Percentiles rank a stretch among this genome's conserved stretches.
phyloP scores from a whole-genome alignment of 768 basidiomycete species.

The Xerocomellus chrysenteron region DNA sequence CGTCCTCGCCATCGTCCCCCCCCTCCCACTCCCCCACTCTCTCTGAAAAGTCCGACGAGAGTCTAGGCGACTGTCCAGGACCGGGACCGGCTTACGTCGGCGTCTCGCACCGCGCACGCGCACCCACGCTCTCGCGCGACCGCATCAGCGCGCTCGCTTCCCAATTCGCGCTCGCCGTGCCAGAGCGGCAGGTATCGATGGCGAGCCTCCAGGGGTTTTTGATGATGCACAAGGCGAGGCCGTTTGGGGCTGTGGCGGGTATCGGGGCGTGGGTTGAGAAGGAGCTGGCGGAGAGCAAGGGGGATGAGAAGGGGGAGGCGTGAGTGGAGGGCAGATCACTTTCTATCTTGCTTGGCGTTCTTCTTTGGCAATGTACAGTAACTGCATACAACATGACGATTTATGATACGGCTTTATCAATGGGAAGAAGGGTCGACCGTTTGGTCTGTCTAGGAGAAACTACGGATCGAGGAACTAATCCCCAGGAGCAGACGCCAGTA shows the following conservation, averaged over 20 bases:
- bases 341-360: background rate
- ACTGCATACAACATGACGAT: background rate
- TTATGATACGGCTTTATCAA: background rate
- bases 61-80: background rate
- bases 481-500: too few relatives aligned
- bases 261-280: conserved; percentile 50
- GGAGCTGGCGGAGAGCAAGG: conserved; percentile 29
- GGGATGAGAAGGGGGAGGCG: background rate
- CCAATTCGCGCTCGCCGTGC: conserved; percentile 54
- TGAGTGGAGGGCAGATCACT: too few relatives aligned
- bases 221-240: conserved; percentile 65
- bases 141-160: conserved; percentile 49
- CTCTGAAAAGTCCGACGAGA: conserved; percentile 19
- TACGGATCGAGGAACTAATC: background rate
- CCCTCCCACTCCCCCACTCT: background rate
- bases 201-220: conserved; percentile 56
- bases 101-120: conserved; percentile 33
- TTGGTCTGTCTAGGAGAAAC: too few relatives aligned
- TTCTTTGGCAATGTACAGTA: background rate
- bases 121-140: conserved; percentile 40
- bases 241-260: conserved; percentile 52
- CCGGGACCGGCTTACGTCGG: conserved; percentile 10
- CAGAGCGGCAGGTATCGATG: conserved; percentile 43
- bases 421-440: background rate
- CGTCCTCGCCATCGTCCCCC: background rate